A percentile compares a stretch with the other conserved stretches of the same genome.
These are phyloP conservation scores for Aristolochia fimbriata DNA, from an alignment of 164 flowering plant species.

Conservation along the genomic window DNA sequence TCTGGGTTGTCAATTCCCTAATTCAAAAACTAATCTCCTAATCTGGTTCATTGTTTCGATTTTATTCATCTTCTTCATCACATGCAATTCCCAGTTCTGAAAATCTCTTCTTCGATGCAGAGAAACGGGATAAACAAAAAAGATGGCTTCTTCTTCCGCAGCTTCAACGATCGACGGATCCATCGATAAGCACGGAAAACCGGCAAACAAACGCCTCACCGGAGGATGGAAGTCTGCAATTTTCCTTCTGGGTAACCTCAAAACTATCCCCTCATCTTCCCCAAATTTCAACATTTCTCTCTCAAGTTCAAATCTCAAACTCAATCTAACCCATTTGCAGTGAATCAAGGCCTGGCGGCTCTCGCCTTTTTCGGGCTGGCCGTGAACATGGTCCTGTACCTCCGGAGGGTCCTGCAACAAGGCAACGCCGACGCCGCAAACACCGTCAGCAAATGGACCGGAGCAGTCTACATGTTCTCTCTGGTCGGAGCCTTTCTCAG, in stretches of 20 bases:
- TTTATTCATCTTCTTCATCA: too few relatives aligned
- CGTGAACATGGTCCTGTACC: slow-evolving; percentile 72
- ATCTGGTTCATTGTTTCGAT: too few relatives aligned
- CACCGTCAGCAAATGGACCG: slow-evolving; percentile 70
- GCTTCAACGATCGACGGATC: slow-evolving; percentile 6
- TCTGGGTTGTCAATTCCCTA: too few relatives aligned
- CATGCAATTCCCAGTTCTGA: too few relatives aligned
- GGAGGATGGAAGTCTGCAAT: slow-evolving; percentile 47
- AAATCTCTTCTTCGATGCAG: too few relatives aligned
- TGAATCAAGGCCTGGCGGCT: slow-evolving; percentile 74
- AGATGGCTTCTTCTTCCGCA: too few relatives aligned
- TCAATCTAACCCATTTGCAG: too few relatives aligned
- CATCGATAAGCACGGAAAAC: background rate
- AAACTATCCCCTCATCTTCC: background rate
- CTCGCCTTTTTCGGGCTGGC: slow-evolving; percentile 81
- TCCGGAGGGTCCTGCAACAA: slow-evolving; percentile 65
- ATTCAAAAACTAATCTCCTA: too few relatives aligned
- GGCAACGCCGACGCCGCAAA: slow-evolving; percentile 65
- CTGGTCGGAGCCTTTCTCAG: slow-evolving; percentile 77
- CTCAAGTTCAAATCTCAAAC: too few relatives aligned
- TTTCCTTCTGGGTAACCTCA: slow-evolving; percentile 31
- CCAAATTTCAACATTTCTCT: background rate
- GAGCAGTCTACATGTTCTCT: slow-evolving; percentile 67
- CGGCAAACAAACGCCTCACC: slow-evolving; percentile 4
- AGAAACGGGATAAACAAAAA: too few relatives aligned